A percentile compares a stretch with the other conserved stretches of the same genome.
These are phyloP conservation scores for Endocarpon pusillum DNA, from an alignment of 495 filamentous ascomycete species.

Conservation along the genomic window DNA sequence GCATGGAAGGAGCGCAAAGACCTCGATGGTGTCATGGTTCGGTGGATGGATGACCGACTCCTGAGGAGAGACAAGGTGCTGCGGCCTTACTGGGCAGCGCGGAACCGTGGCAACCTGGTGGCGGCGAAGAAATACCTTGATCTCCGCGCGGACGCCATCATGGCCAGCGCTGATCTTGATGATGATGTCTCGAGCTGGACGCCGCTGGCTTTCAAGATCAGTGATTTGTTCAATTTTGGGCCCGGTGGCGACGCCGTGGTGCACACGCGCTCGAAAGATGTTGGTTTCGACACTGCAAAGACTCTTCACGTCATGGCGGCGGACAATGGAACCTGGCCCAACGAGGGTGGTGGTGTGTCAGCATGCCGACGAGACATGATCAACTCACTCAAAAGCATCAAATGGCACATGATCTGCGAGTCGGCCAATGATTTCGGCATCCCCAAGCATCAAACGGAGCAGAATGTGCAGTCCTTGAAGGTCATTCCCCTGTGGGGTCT, in stretches of 20 bases:
- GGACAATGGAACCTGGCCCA: conserved; percentile 50
- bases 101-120: conserved; percentile 35
- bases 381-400: conserved; percentile 41
- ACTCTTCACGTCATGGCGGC: conserved; percentile 44
- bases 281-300: conserved; percentile 32
- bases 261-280: conserved; percentile 25
- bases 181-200: conserved; percentile 41
- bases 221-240: conserved; percentile 46
- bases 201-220: conserved; percentile 41
- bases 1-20: conserved; percentile 41
- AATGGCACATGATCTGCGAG: conserved; percentile 51
- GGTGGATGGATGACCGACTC: conserved; percentile 46
- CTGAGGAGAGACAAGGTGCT: conserved; percentile 38
- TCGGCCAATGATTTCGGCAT: conserved; percentile 48
- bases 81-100: conserved; percentile 37
- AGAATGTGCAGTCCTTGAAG: conserved; percentile 47
- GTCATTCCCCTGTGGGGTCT: conserved; percentile 51
- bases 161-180: conserved; percentile 43
- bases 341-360: conserved; percentile 48
- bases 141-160: conserved; percentile 36
- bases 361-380: conserved; percentile 53
- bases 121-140: conserved; percentile 39
- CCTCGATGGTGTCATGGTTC: conserved; percentile 41
- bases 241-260: conserved; percentile 39
- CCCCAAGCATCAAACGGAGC: conserved; percentile 48